Percentiles rank a stretch among this genome's conserved stretches.
These are phyloP conservation scores for Umbelopsis isabellina DNA, from an alignment of 192 early-diverging fungal genomes.

Conservation along the genomic window DNA sequence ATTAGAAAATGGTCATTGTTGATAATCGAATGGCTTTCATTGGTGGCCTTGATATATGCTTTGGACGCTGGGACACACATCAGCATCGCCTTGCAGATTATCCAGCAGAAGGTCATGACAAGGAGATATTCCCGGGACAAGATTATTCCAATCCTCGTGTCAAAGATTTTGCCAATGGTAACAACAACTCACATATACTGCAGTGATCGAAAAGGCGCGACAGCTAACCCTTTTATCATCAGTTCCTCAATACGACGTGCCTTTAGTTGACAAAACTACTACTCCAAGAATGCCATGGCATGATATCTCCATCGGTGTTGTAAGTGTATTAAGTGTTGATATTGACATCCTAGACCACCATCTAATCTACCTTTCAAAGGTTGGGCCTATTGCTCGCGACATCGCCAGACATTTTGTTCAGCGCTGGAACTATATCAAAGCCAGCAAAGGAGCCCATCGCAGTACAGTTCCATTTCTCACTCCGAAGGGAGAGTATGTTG, in stretches of 20 bases:
- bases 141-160: conserved; percentile 91
- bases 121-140: conserved; percentile 69
- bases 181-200: background rate
- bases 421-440: conserved; percentile 91
- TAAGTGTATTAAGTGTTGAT: conserved; percentile 12
- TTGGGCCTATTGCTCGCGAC: conserved; percentile 81
- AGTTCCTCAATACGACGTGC: conserved; percentile 28
- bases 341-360: background rate
- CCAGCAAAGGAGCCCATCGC: conserved; percentile 64
- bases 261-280: conserved; percentile 48
- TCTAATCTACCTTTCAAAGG: conserved; percentile 19
- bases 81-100: conserved; percentile 78
- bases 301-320: conserved; percentile 78
- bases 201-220: background rate
- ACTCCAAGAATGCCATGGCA: conserved; percentile 89
- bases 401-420: conserved; percentile 88
- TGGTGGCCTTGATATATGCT: conserved; percentile 86
- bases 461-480: conserved; percentile 66
- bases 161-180: conserved; percentile 71
- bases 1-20: conserved; percentile 76
- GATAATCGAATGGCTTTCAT: conserved; percentile 83
- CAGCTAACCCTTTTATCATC: background rate
- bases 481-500: conserved; percentile 76
- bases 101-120: conserved; percentile 47
- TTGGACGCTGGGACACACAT: conserved; percentile 84